Evolutionary conservation across 1,284 basidiomycete species (phyloP).

Genomic region (Trichosporon sp.): DNA sequence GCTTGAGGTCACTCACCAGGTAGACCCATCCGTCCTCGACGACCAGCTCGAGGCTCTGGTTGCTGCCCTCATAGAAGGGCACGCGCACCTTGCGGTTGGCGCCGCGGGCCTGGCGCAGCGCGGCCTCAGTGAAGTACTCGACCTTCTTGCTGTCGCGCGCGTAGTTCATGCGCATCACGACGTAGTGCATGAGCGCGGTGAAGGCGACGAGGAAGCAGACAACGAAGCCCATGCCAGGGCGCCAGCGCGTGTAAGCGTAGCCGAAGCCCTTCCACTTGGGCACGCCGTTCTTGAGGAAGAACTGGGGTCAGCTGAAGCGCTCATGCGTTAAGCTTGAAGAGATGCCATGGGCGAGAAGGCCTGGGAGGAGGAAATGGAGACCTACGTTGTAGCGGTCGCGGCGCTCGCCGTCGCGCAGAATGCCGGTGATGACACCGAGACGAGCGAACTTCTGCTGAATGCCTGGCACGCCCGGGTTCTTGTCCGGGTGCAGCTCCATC

Average conservation of each 20-base stretch:
- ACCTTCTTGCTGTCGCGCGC: constrained; percentile 66
- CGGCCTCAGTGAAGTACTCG: constrained; percentile 61
- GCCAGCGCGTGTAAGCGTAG: constrained; percentile 91
- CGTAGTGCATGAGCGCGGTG: constrained; percentile 70
- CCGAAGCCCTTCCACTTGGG: constrained; percentile 49
- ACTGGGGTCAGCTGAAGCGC: constrained; percentile 24
- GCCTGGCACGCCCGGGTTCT: constrained; percentile 76
- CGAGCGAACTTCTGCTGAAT: constrained; percentile 81
- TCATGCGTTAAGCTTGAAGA: too few relatives aligned
- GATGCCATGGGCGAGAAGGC: too few relatives aligned
- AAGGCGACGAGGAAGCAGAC: constrained; percentile 67
- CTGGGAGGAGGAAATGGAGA: not conserved
- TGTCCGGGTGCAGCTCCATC: constrained; percentile 82
- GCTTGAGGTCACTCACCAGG: too few relatives aligned
- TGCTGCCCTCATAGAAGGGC: constrained; percentile 43
- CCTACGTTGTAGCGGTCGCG: constrained; percentile 64
- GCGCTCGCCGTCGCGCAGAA: constrained; percentile 69
- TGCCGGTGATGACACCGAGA: constrained; percentile 76
- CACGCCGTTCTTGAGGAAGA: constrained; percentile 51
- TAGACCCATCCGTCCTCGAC: constrained; percentile 45
- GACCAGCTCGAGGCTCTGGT: constrained; percentile 41
- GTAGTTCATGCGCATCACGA: constrained; percentile 72
- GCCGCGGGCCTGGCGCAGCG: constrained; percentile 66
- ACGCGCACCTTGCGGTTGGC: constrained; percentile 44
- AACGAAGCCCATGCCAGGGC: constrained; percentile 78